Evolutionary conservation across 2,329 filamentous ascomycete species (phyloP).

Genomic region (Diaporthe sp.): DNA sequence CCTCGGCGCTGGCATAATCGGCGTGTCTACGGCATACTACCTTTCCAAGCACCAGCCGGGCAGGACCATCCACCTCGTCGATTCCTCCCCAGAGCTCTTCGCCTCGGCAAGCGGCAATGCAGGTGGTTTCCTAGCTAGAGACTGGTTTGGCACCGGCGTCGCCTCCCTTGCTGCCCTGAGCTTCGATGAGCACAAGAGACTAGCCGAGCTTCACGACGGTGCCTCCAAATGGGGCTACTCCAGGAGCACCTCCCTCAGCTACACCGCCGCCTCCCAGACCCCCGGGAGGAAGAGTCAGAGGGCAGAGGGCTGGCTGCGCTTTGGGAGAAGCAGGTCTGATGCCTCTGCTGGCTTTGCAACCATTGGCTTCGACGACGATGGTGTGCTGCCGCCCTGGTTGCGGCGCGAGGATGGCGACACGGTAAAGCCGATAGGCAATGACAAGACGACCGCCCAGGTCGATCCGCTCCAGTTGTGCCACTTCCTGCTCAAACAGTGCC

Average conservation of each 20-base stretch:
- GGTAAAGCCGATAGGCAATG: conserved; percentile 70
- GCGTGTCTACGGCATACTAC: conserved; percentile 78
- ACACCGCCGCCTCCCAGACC: conserved; percentile 43
- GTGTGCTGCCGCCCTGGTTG: conserved; percentile 65
- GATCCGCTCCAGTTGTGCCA: conserved; percentile 75
- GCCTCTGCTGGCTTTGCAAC: conserved; percentile 50
- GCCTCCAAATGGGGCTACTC: conserved; percentile 61
- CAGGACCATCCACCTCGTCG: conserved; percentile 58
- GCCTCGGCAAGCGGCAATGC: conserved; percentile 79
- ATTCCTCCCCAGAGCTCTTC: conserved; percentile 67
- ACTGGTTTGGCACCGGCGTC: conserved; percentile 74
- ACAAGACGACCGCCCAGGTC: conserved; percentile 72
- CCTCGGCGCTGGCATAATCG: conserved; percentile 77
- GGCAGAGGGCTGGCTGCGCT: conserved; percentile 73
- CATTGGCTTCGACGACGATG: conserved; percentile 37
- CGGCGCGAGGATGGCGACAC: conserved; percentile 62
- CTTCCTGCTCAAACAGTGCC: conserved; percentile 70
- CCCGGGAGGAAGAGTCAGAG: conserved; percentile 48
- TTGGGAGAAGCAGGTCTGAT: conserved; percentile 71
- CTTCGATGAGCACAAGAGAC: conserved; percentile 73
- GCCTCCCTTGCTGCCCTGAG: conserved; percentile 72
- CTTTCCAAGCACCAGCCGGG: conserved; percentile 62
- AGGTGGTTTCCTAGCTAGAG: conserved; percentile 77
- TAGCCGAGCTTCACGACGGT: conserved; percentile 71
- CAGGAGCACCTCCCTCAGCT: conserved; percentile 68